Percentiles rank a stretch among this genome's conserved stretches.
Evolutionary conservation across 306 rosid species (phyloP).

Genomic region (Dryas octopetala): DNA sequence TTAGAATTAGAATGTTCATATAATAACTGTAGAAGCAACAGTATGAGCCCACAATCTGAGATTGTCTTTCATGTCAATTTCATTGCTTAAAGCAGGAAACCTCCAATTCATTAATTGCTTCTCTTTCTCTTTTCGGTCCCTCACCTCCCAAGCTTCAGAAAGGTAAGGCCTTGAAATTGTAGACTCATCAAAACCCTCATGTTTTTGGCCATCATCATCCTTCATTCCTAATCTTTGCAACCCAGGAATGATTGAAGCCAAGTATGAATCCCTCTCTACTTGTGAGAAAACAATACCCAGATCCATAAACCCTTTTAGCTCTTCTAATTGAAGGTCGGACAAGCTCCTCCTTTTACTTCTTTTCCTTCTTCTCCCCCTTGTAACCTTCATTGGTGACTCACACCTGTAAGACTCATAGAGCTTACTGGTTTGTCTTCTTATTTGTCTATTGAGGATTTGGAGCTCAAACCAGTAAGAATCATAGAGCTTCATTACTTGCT

Average conservation of each 20-base stretch:
- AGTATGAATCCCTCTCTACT: conserved; percentile 66
- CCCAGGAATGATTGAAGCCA: conserved; percentile 87
- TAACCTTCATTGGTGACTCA: conserved; percentile 21
- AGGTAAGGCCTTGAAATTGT: conserved; percentile 74
- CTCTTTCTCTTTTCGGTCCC: conserved; percentile 43
- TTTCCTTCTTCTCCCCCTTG: conserved; percentile 20
- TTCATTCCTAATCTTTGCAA: conserved; percentile 66
- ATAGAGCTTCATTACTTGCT: conserved; percentile 46
- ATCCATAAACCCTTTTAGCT: conserved; percentile 88
- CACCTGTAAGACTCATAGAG: conserved; percentile 52
- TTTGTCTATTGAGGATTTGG: conserved; percentile 31
- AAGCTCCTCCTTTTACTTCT: conserved; percentile 63
- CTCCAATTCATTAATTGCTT: conserved; percentile 64
- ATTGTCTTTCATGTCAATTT: conserved; percentile 62
- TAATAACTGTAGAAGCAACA: conserved; percentile 78
- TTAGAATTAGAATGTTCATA: conserved; percentile 3
- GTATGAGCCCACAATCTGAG: conserved; percentile 83
- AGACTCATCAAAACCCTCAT: conserved; percentile 28
- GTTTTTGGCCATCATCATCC: conserved; percentile 19
- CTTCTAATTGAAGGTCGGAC: conserved; percentile 80
- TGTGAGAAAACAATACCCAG: conserved; percentile 83
- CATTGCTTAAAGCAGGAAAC: conserved; percentile 52
- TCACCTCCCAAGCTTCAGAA: conserved; percentile 76
- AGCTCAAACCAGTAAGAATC: conserved; percentile 69
- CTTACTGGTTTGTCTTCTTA: conserved; percentile 22